Evolutionary conservation across 1,139 yeast genomes (phyloP).

Genomic region (Dujonia santamariae): DNA sequence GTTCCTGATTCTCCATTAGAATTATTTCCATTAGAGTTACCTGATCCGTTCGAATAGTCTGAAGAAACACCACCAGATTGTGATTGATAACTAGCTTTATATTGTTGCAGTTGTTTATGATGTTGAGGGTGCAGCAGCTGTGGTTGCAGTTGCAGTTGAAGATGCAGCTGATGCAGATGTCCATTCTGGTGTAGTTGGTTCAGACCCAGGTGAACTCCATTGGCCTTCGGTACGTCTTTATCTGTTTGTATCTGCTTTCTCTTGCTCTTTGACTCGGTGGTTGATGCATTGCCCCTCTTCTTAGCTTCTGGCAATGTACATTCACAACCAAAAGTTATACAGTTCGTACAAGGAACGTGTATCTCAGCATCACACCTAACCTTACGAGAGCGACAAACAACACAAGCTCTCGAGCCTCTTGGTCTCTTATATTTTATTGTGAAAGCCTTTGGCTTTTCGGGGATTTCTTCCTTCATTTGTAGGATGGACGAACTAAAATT

Average conservation of each 20-base stretch:
- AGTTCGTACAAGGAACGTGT: conserved; percentile 75
- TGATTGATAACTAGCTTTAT: too few species aligned
- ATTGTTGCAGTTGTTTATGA: too few species aligned
- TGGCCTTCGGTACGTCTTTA: too few species aligned
- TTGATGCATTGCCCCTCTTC: conserved; percentile 33
- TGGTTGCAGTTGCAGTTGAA: too few species aligned
- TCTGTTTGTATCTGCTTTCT: conserved; percentile 14
- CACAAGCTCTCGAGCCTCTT: conserved; percentile 52
- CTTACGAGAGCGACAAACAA: conserved; percentile 65
- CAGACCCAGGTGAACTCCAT: too few species aligned
- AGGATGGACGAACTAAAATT: background rate
- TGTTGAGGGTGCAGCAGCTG: too few species aligned
- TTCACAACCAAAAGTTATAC: conserved; percentile 74
- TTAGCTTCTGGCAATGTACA: conserved; percentile 63
- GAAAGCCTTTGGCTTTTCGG: conserved; percentile 46
- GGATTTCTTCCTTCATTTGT: conserved; percentile 8
- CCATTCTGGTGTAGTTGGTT: too few species aligned
- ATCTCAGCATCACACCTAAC: conserved; percentile 69
- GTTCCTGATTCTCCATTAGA: background rate
- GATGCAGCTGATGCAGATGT: too few species aligned
- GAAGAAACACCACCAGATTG: too few species aligned
- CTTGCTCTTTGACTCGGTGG: conserved; percentile 22
- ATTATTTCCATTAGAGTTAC: too few species aligned
- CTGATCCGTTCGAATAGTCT: too few species aligned
- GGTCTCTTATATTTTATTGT: conserved; percentile 51